A percentile compares a stretch with the other conserved stretches of the same genome.
Evolutionary conservation across 1,139 yeast genomes (phyloP).

Genomic region (Zygoascus hellenicus): DNA sequence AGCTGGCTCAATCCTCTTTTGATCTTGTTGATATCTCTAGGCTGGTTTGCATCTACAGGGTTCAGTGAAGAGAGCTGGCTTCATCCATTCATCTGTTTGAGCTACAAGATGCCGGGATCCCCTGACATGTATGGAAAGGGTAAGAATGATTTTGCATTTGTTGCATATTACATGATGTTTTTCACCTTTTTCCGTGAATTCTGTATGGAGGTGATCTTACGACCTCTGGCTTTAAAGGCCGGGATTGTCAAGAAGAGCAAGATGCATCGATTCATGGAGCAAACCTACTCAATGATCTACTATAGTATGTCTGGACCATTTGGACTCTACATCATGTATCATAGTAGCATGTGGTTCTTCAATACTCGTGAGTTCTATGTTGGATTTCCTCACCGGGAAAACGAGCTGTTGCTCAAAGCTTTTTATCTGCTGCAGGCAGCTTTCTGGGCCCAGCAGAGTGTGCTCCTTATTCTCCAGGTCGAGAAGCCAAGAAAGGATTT

Average conservation of each 20-base stretch:
- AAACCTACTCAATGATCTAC: constrained; percentile 76
- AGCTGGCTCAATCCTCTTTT: constrained; percentile 75
- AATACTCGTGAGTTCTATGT: constrained; percentile 75
- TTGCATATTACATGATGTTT: constrained; percentile 71
- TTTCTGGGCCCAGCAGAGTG: constrained; percentile 95
- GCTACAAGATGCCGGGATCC: constrained; percentile 54
- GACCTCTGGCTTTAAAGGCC: constrained; percentile 56
- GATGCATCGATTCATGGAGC: constrained; percentile 83
- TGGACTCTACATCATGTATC: constrained; percentile 84
- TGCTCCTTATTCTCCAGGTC: constrained; percentile 70
- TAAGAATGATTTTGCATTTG: constrained; percentile 70
- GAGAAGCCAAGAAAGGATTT: constrained; percentile 96
- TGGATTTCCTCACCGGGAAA: constrained; percentile 77
- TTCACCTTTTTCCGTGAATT: constrained; percentile 91
- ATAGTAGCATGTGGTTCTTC: constrained; percentile 82
- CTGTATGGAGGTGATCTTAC: constrained; percentile 72
- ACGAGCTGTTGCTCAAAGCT: constrained; percentile 63
- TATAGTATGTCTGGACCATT: constrained; percentile 77
- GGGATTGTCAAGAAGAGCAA: constrained; percentile 58
- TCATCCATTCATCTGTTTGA: constrained; percentile 58
- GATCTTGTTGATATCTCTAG: constrained; percentile 30
- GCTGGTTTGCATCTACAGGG: constrained; percentile 30
- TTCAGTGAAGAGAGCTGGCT: constrained; percentile 54
- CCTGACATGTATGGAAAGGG: constrained; percentile 72
- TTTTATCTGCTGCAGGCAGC: constrained; percentile 92